Base-by-base conservation (phyloP, 768 basidiomycete genomes). In the Mycena galericulata region DNA sequence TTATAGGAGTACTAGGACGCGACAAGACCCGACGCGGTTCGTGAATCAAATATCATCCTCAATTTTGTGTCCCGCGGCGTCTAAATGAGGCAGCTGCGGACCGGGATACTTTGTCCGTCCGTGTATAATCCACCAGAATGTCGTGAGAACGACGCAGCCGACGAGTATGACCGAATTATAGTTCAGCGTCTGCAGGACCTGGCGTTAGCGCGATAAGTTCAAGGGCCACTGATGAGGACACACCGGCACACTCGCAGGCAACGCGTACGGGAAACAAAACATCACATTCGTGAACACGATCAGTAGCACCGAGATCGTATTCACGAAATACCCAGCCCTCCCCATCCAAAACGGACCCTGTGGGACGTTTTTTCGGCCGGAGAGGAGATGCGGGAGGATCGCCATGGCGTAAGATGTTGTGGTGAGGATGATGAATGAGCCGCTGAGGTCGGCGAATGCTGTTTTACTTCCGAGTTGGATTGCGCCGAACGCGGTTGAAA, bases 271-370 rank as follows among this genome's bases (percentile, higher is more conserved):
- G 32, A 69, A 69, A 47, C 68, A 69, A 11, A 65, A 69, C 50
- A 69, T 55, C 20, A 64, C 32, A 41, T 69, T 65, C 24, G 68
- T 69, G 57, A 69, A 43, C n/a, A 65, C 50, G 27, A 69, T 69
- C 18, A 69, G 40, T 32, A 46, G 47, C 53, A 69, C 68, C 40
- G 68, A 59, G n/a, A 65, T 30, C 3, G 45, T 49, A 36, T 69
- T 69, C 27, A 69, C 60, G 20, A 60, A 40, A 40, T 54, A 55
- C 29, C 68, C 68, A 15, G 36, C 22, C 43, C 62, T 47, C 14
- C 68, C 62, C 68, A 69, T 69, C 68, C 68, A 69, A 49, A 69
- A 69, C 8, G 68, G 68, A 34, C 68, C 68, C 50, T 55, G 46
- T 3, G 56, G 50, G 32, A 69, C 41, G 32, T 69, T 69, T 36